Base-by-base conservation (phyloP, 2,329 filamentous ascomycete species). In the Xylaria sp. region DNA sequence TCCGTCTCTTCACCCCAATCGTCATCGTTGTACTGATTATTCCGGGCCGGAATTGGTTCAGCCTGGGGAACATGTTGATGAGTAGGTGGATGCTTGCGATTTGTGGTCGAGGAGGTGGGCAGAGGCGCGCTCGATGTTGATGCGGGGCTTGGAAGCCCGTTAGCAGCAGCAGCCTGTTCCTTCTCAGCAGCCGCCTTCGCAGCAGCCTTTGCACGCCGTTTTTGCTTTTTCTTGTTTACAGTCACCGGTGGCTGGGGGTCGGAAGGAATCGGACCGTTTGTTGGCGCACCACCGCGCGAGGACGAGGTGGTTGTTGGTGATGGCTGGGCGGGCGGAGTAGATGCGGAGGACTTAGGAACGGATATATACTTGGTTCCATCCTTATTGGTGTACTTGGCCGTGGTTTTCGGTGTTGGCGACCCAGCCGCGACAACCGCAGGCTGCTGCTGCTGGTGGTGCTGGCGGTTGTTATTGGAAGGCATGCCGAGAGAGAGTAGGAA, bases 181-280 rank as follows among this genome's bases (percentile, higher is more conserved):
- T 83, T 81, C 73, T 83, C 83, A 37, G 85, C 85, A 53, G 86
- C 88, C 35, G 88, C 88, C 77, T 91, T 88, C 69, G 91, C 91
- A 37, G 93, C 92, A 40, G 92, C 92, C 81, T 98, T 98, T 78
- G 93, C 91, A 73, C 94, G 89, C 74, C 94, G 90, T 85, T 97
- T 98, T 81, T 96, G 92, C 85, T 98, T 98, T 86, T 98, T 98
- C 78, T 93, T 90, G 82, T 97, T 98, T 60, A 94, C 91, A 9
- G 85, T 77, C 53, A 84, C 84, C 53, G 84, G 82, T 55, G 80
- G 75, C 21, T 74, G 67, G 68, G 67, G 69, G 67, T 78, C 74
- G 73, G 67, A 44, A 65, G 74, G 37, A 40, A 67, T 32, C 48
- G 71, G 73, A 70, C 74, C 72, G 69, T 73, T 77, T 69, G 75